Base-by-base conservation (phyloP, 768 basidiomycete species). In the Mycena belliarum region DNA sequence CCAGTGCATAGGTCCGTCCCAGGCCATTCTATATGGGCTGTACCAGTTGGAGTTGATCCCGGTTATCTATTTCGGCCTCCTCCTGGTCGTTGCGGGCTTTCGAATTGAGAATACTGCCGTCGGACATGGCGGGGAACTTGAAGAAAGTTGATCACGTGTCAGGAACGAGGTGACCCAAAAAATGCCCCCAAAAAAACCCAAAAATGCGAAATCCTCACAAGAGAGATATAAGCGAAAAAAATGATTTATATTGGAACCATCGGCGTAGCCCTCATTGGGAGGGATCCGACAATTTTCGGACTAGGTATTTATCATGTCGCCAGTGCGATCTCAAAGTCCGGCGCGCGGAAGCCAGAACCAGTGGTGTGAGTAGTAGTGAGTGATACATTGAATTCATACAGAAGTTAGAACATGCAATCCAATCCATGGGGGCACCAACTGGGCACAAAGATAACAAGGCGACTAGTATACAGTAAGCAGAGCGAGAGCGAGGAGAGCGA, bases 21-120 rank as follows among this genome's bases (percentile, higher is more conserved):
- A 66, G 69, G 55, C 47, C 28, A 64, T 66, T 69, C 65, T 66
- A 63, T 59, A 59, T 54, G 49, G 38, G 58, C 52, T 79, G 82
- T 76, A 86, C 85, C 85, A 86, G 66, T 70, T 86, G 83, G 47
- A 83, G 64, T 57, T 78, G 74, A 68, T 86, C 85, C 50, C 67
- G 59, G 60, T 83, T 80, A 58, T 73, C 60, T 49, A 35, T 32
- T n/a, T n/a, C n/a, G 9, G 18, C 45, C 3, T 33, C 61, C 49
- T 66, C 67, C 11, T 28, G 25, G 48, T 59, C 49, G 49, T 55
- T 59, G 43, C 49, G 55, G 18, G 44, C 29, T 24, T 37, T 32
- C 52, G 14, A 44, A 26, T 14, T 25, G 24, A 15, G 14, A 6
- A 33, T 18, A 20, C 18, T 18, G 44, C 57, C 24, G n/a, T n/a